Conservation (phyloP, 176 grass and related monocot genomes). For the Oryza longistaminata region DNA sequence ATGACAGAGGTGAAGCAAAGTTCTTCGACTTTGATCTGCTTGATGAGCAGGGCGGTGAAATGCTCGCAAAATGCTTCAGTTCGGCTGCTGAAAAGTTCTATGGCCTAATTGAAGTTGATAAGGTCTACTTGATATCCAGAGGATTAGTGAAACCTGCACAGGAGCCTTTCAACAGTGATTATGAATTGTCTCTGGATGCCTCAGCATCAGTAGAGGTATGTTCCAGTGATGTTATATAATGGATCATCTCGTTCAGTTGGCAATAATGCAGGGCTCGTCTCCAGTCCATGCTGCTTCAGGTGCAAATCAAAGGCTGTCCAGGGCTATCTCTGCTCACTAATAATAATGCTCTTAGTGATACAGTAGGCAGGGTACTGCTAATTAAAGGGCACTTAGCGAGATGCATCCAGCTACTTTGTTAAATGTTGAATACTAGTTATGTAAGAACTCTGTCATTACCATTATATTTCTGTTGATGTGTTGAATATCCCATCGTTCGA, state of each 20-base stretch:
- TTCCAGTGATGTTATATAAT: conserved; percentile 52
- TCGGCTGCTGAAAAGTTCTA: conserved; percentile 50
- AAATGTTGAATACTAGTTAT: too few relatives aligned
- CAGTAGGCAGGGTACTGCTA: too few relatives aligned
- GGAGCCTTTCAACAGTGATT: conserved; percentile 69
- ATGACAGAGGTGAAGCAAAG: conserved; percentile 53
- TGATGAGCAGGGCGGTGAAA: conserved; percentile 70
- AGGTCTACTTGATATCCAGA: conserved; percentile 83
- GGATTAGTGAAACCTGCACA: conserved; percentile 50
- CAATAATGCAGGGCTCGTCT: conserved; percentile 35
- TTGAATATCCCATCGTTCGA: too few relatives aligned
- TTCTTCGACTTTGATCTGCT: conserved; percentile 61
- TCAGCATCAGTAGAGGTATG: conserved; percentile 51
- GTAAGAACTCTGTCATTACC: too few relatives aligned
- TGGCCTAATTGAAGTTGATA: conserved; percentile 68
- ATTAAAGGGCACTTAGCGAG: too few relatives aligned
- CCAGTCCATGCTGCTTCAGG: neutral
- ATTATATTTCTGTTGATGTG: too few relatives aligned
- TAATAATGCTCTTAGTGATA: too few relatives aligned
- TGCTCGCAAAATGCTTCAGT: conserved; percentile 72
- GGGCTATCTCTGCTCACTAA: too few relatives aligned
- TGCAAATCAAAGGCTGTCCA: too few relatives aligned
- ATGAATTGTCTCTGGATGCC: conserved; percentile 53
- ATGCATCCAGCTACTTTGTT: too few relatives aligned
- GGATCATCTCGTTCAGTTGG: too few relatives aligned